phyloP scores from a whole-genome alignment of 371 early-diverging fungal genomes.

The Nosema granulosis region DNA sequence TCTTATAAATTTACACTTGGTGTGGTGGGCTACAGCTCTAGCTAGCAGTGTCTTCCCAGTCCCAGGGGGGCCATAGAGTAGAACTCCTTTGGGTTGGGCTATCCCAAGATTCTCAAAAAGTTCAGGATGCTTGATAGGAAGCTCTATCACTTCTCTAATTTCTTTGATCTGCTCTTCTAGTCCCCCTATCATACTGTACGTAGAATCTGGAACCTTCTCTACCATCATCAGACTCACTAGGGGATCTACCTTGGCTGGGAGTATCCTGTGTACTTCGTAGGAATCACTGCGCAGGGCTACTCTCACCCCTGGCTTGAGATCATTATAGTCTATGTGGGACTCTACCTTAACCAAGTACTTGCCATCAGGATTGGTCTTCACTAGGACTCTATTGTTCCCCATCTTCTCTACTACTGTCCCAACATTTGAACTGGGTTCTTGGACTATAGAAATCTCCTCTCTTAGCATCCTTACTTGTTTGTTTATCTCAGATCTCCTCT shows the following conservation, averaged over 20 bases:
- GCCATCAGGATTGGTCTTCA: constrained; percentile 96
- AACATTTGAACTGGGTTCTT: constrained; percentile 91
- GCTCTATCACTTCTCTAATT: constrained; percentile 98
- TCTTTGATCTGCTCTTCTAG: constrained; percentile 96
- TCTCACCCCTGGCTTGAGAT: constrained; percentile 77
- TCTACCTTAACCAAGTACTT: constrained; percentile 93
- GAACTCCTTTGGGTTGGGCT: constrained; percentile 97
- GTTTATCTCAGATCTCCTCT: constrained; percentile 90
- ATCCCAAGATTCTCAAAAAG: constrained; percentile 99
- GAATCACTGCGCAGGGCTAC: constrained; percentile 66
- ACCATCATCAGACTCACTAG: constrained; percentile 99
- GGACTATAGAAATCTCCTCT: constrained; percentile 90
- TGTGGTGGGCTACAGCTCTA: constrained; percentile 99
- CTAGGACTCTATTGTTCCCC: constrained; percentile 94
- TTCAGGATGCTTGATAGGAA: constrained; percentile 98
- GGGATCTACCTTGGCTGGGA: constrained; percentile 91
- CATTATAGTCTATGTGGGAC: constrained; percentile 78
- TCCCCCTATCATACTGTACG: constrained; percentile 98
- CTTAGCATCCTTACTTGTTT: constrained; percentile 83
- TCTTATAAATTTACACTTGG: constrained; percentile 95
- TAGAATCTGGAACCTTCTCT: constrained; percentile 97
- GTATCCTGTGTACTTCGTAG: constrained; percentile 81
- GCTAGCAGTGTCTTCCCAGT: constrained; percentile 98
- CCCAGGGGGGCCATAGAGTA: constrained; percentile 96
- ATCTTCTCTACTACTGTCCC: constrained; percentile 96